These are phyloP conservation scores for Tympanopsis confertula DNA, from an alignment of 2,329 filamentous ascomycete species.

Conservation along the genomic window DNA sequence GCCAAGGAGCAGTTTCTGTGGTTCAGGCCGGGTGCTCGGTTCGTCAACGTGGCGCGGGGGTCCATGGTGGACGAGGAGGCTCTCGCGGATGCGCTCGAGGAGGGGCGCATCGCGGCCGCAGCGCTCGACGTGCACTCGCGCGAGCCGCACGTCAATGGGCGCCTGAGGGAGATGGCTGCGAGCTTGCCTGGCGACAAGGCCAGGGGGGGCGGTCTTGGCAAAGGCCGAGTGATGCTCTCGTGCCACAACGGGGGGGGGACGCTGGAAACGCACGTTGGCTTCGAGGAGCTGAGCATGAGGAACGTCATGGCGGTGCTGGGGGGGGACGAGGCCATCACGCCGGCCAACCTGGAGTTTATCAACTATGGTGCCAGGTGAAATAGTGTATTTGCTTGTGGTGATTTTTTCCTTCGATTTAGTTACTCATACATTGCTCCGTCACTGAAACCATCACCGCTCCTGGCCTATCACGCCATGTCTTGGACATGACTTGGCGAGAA, in stretches of 20 bases:
- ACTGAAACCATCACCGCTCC: no score
- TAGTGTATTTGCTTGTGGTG: neutral
- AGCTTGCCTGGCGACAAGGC: conserved; percentile 6
- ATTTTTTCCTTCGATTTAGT: neutral
- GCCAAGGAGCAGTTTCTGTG: conserved; percentile 19
- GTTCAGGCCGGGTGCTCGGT: conserved; percentile 28
- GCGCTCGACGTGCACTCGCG: conserved; percentile 35
- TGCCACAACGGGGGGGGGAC: conserved; percentile 43
- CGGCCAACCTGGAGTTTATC: conserved; percentile 49
- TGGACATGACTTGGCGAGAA: no score
- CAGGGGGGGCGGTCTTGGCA: conserved; percentile 29
- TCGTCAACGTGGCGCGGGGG: conserved; percentile 36
- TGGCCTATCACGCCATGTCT: no score
- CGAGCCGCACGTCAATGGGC: conserved; percentile 28
- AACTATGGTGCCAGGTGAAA: conserved; percentile 8
- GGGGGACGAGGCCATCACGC: conserved; percentile 39
- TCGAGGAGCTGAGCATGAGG: conserved; percentile 40
- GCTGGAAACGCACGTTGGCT: conserved; percentile 38
- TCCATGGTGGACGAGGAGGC: conserved; percentile 34
- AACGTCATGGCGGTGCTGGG: conserved; percentile 47
- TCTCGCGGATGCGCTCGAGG: conserved; percentile 27
- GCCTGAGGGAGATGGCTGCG: conserved; percentile 19
- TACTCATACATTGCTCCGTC: neutral
- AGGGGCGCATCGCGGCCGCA: conserved; percentile 24
- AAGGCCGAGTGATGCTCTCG: conserved; percentile 27